These are phyloP conservation scores for Raddia distichophylla DNA, from an alignment of 176 grass and related monocot species.

Conservation along the genomic window DNA sequence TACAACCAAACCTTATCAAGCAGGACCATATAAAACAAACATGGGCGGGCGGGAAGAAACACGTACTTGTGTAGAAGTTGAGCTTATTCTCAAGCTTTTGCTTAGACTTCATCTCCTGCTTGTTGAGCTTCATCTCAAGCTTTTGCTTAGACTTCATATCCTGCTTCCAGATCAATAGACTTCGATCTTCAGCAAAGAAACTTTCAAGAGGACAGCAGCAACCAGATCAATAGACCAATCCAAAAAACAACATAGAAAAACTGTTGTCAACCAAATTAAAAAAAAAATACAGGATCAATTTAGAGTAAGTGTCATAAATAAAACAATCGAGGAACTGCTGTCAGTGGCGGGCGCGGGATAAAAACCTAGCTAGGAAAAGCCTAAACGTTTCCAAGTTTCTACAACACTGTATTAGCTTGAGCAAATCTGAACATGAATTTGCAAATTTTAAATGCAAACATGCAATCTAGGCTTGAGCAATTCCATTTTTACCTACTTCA, in stretches of 20 bases:
- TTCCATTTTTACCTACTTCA: no score
- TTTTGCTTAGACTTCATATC: slow-evolving; percentile 57
- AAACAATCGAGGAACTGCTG: no score
- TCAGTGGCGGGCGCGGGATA: no score
- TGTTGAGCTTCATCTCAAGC: slow-evolving; percentile 49
- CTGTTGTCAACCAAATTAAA: no score
- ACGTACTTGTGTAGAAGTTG: slow-evolving; percentile 50
- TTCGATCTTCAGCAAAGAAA: slow-evolving; percentile 28
- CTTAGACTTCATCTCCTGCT: slow-evolving; percentile 55
- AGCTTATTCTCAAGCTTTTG: slow-evolving; percentile 56
- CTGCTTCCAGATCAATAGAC: slow-evolving; percentile 40
- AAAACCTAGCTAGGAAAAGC: no score
- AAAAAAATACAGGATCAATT: no score
- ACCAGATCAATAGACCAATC: neutral
- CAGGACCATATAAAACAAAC: neutral
- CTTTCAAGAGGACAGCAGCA: slow-evolving; percentile 13
- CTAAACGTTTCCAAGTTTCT: no score
- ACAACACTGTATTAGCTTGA: no score
- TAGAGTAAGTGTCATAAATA: no score
- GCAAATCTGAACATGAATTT: no score
- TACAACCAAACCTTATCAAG: neutral
- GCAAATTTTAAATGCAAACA: no score
- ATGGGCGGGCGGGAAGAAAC: neutral
- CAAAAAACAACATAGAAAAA: neutral
- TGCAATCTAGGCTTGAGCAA: no score